Conservation (phyloP, 129 eudicot genomes). For the Smallanthus sonchifolius region DNA sequence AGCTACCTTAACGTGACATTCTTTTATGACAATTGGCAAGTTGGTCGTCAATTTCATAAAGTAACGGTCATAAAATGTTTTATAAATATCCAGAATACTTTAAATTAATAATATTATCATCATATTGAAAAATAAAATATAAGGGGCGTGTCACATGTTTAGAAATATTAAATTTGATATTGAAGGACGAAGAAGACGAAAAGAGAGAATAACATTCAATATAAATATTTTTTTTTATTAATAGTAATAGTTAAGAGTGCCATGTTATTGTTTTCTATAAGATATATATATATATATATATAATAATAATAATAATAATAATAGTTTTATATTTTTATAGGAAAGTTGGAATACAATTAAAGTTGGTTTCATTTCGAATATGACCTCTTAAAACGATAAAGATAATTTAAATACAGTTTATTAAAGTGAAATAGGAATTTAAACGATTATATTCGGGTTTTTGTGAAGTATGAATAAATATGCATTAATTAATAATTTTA, state of each 20-base stretch:
- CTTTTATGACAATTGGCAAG: not conserved
- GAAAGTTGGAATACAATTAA: too few relatives aligned
- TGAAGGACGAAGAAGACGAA: not conserved
- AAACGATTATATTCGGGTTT: too few relatives aligned
- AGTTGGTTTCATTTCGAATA: too few relatives aligned
- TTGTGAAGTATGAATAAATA: too few relatives aligned
- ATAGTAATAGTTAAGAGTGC: not conserved
- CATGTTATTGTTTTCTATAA: too few relatives aligned
- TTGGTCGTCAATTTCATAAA: not conserved
- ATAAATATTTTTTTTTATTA: not conserved
- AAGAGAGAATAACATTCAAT: not conserved
- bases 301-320: too few relatives aligned
- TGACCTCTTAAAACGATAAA: too few relatives aligned
- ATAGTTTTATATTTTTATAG: too few relatives aligned
- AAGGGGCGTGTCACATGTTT: not conserved
- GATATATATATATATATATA: too few relatives aligned
- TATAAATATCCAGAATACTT: not conserved
- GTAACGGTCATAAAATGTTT: not conserved
- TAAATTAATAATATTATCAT: not conserved
- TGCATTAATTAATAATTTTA: too few relatives aligned
- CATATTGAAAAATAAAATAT: not conserved
- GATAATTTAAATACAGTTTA: too few relatives aligned
- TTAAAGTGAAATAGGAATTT: too few relatives aligned
- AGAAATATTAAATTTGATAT: not conserved
- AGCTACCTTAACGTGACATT: not conserved